These are phyloP conservation scores for Teunomyces kruisii DNA, from an alignment of 805 yeast genomes.

Conservation along the genomic window DNA sequence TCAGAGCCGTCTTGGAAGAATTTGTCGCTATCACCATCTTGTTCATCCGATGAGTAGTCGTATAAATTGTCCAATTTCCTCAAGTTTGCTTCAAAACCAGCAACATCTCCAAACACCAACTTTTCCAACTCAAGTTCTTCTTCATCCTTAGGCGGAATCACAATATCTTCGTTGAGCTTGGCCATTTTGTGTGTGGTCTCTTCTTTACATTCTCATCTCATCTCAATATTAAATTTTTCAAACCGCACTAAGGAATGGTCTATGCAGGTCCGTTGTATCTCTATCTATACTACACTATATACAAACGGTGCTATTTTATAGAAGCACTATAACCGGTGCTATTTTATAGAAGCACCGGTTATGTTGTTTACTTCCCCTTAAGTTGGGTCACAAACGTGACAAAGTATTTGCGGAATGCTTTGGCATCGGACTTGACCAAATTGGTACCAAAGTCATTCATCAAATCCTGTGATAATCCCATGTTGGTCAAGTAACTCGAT, in stretches of 20 bases:
- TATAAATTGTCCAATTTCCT: constrained; percentile 59
- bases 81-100: constrained; percentile 67
- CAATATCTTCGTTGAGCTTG: constrained; percentile 20
- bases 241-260: neutral
- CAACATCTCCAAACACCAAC: constrained; percentile 85
- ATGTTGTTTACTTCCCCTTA: constrained; percentile 20
- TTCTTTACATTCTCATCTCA: constrained; percentile 4
- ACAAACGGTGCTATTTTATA: neutral
- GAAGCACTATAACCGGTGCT: neutral
- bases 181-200: constrained; percentile 7
- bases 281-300: constrained; percentile 4
- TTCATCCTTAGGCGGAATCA: constrained; percentile 70
- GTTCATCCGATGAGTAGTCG: constrained; percentile 44
- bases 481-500: constrained; percentile 53
- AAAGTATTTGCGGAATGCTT: constrained; percentile 72
- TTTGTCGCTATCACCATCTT: constrained; percentile 21
- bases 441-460: constrained; percentile 61
- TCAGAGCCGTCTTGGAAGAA: constrained; percentile 11
- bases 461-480: constrained; percentile 57
- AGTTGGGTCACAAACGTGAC: constrained; percentile 40
- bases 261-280: constrained; percentile 1
- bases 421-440: constrained; percentile 54
- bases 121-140: constrained; percentile 81
- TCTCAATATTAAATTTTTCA: constrained; percentile 5
- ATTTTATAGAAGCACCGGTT: neutral